Base-by-base conservation (phyloP, 1,139 yeast species). In the Candida mesenterica region DNA sequence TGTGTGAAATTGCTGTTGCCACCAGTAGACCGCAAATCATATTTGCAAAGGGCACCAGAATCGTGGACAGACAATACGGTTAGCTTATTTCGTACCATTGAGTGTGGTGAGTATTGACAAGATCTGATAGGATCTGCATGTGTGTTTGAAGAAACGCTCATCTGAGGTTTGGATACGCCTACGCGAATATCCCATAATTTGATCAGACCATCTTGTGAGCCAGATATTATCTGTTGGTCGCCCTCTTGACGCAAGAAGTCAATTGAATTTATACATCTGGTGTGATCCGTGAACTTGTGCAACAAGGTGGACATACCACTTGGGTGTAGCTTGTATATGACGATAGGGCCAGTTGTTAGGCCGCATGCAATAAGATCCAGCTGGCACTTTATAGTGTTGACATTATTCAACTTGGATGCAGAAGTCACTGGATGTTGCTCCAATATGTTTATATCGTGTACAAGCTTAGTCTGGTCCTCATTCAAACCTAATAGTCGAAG, bases 161-260 rank as follows among this genome's bases (percentile, higher is more conserved):
- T 42, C 23, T 65, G 65, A 0, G 87, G 79, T 40, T 67, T 68
- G 4, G 60, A 52, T 14, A 46, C 29, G 30, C 75, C 67, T 20
- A 77, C 62, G 31, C 96, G 72, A 39, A 89, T 57, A 57, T 92
- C 97, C 97, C 97, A 92, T 13, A 89, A 59, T 46, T 87, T 82
- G 38, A 90, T 79, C 14, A 82, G 69, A 2, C 97, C 97, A 60
- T 92, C 98, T 53, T 88, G 96, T 0, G 95, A 84, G 0, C 96
- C 98, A 1, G 96, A 83, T 2, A 88, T 60, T 12, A 92, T 58
- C 31, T 77, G 67, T 47, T 75, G 72, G 1, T 83, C 75, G 31
- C 75, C 74, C 25, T 73, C 73, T 40, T 69, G 72, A 3, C 39
- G 25, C 13, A 63, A 50, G 55, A 88, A 89, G 40, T 85, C 88